phyloP scores from a whole-genome alignment of 164 flowering plant genomes.

The Santalum album region DNA sequence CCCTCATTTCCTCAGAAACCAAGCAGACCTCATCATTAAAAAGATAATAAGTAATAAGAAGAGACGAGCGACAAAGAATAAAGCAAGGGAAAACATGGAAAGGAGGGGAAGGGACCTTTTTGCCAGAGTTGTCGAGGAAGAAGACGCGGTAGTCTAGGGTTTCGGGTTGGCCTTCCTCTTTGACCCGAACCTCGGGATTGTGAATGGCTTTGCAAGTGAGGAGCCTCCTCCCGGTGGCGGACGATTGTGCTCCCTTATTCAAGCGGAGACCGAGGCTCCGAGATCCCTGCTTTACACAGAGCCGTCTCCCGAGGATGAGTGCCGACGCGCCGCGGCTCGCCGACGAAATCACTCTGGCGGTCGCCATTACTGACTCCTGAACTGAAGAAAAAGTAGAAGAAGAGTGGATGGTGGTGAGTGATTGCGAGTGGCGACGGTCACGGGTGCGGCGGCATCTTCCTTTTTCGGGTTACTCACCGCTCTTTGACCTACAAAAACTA shows the following conservation, averaged over 20 bases:
- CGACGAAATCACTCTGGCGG: conserved; percentile 2
- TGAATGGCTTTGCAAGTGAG: conserved; percentile 59
- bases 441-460: too few species aligned
- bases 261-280: conserved; percentile 12
- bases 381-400: too few species aligned
- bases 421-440: too few species aligned
- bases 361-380: conserved; percentile 39
- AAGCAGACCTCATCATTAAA: too few species aligned
- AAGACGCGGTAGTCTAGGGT: conserved; percentile 83
- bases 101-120: conserved; percentile 39
- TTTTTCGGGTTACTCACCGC: too few species aligned
- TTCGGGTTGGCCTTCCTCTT: conserved; percentile 77
- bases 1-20: too few species aligned
- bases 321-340: conserved; percentile 21
- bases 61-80: too few species aligned
- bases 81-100: neutral
- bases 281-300: conserved; percentile 3
- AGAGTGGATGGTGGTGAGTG: too few species aligned
- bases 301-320: conserved; percentile 19
- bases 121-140: conserved; percentile 61
- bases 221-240: conserved; percentile 18
- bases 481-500: too few species aligned
- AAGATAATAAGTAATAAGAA: too few species aligned
- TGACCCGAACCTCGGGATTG: conserved; percentile 46
- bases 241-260: conserved; percentile 3